Base-by-base conservation (phyloP, 179 eudicot species). In the Spinacia oleracea region DNA sequence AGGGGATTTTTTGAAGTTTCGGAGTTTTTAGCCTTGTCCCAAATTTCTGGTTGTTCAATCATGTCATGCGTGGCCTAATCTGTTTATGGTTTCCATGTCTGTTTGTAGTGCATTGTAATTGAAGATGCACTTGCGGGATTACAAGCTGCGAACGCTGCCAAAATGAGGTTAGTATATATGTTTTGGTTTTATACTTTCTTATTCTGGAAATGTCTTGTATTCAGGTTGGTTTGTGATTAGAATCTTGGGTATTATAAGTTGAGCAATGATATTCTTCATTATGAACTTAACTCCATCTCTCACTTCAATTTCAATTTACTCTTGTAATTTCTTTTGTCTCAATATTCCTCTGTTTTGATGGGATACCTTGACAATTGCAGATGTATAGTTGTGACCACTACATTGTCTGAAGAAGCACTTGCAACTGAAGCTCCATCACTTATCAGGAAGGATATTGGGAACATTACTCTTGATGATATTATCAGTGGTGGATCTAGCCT, bases 81-180 rank as follows among this genome's bases (percentile, higher is more conserved):
- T 59, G 9, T 32, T 48, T 68, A 3, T 59, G 56, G 56, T 34
- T 45, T 55, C 42, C 66, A 38, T 82, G 81, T 80, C 81, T 85
- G 60, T 63, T 77, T 79, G 2, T 60, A 96, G 99, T 93, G 99
- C 76, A 66, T 96, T 76, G 98, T 96, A 45, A 96, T 96, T 85
- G 99, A 96, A 90, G 99, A 96, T 81, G 99, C 99, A 63, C 86
- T 93, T 78, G 99, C 99, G 53, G 99, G 99, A 78, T 88, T 96
- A 72, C 97, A 96, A 88, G 99, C 99, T 79, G 99, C 99, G 80
- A 86, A 90, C 43, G 91, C 99, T 25, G 98, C 99, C 69, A 76
- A 89, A 74, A 96, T 96, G 98, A 96, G 99, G 99, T 93, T 82
- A 73, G 43, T 73, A n/a, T 70, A 38, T 4, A n/a, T 56, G 66